These are phyloP conservation scores for Paecilomyces variotii DNA, from an alignment of 2,329 filamentous ascomycete genomes.

Conservation along the genomic window DNA sequence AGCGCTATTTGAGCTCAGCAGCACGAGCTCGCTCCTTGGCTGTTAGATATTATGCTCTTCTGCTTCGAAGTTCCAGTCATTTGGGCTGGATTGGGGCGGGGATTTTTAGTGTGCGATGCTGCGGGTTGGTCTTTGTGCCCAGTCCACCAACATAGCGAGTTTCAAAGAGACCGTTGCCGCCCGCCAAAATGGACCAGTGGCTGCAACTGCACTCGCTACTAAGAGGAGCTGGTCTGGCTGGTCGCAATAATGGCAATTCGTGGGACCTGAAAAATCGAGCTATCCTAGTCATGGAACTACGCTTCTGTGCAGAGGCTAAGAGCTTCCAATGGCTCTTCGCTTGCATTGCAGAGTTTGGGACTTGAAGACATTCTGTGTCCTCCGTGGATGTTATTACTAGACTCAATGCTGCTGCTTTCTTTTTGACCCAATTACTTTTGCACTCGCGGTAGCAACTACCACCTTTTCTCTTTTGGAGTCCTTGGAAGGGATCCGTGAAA, in stretches of 20 bases:
- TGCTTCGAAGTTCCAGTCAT: not conserved
- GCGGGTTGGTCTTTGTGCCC: not conserved
- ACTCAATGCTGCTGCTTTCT: not conserved
- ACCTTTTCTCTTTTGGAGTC: conserved; percentile 6
- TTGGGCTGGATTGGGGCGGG: not conserved
- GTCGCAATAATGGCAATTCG: not conserved
- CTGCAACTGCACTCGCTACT: not conserved
- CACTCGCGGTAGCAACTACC: not conserved
- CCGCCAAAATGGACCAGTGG: not conserved
- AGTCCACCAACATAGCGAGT: not conserved
- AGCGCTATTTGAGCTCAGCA: not conserved
- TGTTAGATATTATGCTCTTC: not conserved
- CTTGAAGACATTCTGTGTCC: not conserved
- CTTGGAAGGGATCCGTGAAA: conserved; percentile 5
- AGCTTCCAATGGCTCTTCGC: not conserved
- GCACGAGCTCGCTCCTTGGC: not conserved
- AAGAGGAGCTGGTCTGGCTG: not conserved
- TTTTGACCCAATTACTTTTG: not conserved
- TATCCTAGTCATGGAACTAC: not conserved
- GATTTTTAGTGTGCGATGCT: not conserved
- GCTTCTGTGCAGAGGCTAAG: not conserved
- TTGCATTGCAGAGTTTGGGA: not conserved
- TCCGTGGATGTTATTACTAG: not conserved
- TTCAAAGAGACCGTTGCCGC: not conserved
- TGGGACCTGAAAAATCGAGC: not conserved